These are phyloP conservation scores for Arthrobotrys conoides DNA, from an alignment of 2,329 filamentous ascomycete species.

Conservation along the genomic window DNA sequence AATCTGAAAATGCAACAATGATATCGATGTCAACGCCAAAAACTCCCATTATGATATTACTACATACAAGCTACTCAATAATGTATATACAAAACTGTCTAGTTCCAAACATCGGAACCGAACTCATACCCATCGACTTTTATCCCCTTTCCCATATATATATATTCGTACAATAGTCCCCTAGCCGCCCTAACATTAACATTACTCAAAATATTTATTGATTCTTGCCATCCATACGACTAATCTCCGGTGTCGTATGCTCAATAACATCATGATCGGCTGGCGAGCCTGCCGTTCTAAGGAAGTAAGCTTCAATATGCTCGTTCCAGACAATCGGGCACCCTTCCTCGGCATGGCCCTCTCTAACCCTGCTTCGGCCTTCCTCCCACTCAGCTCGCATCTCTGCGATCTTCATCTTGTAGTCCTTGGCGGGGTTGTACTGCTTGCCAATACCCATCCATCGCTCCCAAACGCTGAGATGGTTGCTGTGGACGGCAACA, in stretches of 20 bases:
- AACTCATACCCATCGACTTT: neutral
- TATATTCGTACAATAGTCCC: constrained; percentile 1
- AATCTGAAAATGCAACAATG: neutral
- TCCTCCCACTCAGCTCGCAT: constrained; percentile 76
- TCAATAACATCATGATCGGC: constrained; percentile 18
- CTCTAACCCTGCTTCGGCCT: constrained; percentile 32
- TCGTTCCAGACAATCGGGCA: constrained; percentile 40
- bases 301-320: constrained; percentile 52
- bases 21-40: constrained; percentile 4
- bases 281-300: constrained; percentile 8
- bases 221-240: constrained; percentile 30
- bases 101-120: too few relatives aligned
- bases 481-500: constrained; percentile 88
- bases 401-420: constrained; percentile 85
- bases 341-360: constrained; percentile 32
- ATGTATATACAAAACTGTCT: constrained; percentile 1
- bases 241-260: constrained; percentile 27
- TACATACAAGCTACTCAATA: neutral
- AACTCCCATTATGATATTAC: constrained; percentile 22
- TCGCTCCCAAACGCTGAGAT: constrained; percentile 90
- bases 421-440: constrained; percentile 87
- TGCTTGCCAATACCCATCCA: constrained; percentile 81
- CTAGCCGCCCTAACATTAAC: neutral
- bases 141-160: neutral
- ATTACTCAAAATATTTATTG: neutral